A percentile compares a stretch with the other conserved stretches of the same genome.
These are phyloP conservation scores for Penicillium desertorum DNA, from an alignment of 495 filamentous ascomycete genomes.

Conservation along the genomic window DNA sequence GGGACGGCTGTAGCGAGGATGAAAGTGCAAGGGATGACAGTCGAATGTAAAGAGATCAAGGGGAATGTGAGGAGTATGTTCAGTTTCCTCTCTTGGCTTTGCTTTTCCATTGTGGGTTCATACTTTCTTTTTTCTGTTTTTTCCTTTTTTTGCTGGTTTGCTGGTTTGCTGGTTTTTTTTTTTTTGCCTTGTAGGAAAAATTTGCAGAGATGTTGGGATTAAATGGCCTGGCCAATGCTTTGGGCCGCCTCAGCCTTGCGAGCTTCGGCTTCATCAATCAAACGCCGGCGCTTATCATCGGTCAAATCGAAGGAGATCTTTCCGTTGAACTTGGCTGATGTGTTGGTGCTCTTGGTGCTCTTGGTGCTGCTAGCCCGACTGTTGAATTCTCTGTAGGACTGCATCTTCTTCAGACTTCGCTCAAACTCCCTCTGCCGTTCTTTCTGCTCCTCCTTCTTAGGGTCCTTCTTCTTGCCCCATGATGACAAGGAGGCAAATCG, in stretches of 20 bases:
- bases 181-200: neutral
- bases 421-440: slow-evolving; percentile 2
- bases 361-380: slow-evolving; percentile 31
- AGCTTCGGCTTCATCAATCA: slow-evolving; percentile 48
- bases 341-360: slow-evolving; percentile 14
- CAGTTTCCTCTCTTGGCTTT: neutral
- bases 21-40: neutral
- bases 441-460: slow-evolving; percentile 31
- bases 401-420: slow-evolving; percentile 51
- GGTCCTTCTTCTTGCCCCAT: slow-evolving; percentile 20
- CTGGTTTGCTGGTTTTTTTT: too few species aligned
- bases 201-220: neutral
- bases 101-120: neutral
- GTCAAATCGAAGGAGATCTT: slow-evolving; percentile 46
- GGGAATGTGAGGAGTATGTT: neutral
- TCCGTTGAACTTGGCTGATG: slow-evolving; percentile 27
- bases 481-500: slow-evolving; percentile 40
- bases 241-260: slow-evolving; percentile 30
- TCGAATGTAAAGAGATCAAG: neutral
- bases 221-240: slow-evolving; percentile 5
- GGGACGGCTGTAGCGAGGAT: slow-evolving; percentile 4
- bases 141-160: neutral
- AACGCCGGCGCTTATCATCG: slow-evolving; percentile 47
- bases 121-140: neutral
- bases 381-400: slow-evolving; percentile 33